Evolutionary conservation across 306 rosid species (phyloP).

Genomic region (Ormosia semicastrata): DNA sequence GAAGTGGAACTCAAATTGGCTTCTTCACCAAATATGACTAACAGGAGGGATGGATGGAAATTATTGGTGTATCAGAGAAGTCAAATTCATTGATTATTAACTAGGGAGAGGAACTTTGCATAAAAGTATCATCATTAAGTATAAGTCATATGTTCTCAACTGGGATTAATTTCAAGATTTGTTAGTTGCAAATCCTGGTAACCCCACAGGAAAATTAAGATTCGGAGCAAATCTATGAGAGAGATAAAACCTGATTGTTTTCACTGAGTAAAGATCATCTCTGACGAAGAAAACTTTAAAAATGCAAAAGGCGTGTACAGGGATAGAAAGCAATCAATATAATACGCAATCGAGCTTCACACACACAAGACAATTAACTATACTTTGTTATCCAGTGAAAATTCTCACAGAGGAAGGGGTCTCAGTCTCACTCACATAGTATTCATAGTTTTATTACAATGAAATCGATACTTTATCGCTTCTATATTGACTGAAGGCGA

Average conservation of each 20-base stretch:
- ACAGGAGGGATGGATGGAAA: conserved; percentile 1
- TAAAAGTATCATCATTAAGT: conserved; percentile 11
- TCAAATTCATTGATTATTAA: conserved; percentile 26
- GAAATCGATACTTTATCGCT: background rate
- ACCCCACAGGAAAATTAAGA: conserved; percentile 27
- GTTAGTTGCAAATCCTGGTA: background rate
- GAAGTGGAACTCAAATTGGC: conserved; percentile 39
- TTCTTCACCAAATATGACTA: conserved; percentile 16
- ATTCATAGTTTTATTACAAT: background rate
- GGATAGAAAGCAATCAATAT: conserved; percentile 21
- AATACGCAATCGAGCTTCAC: background rate
- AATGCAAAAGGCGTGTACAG: conserved; percentile 14
- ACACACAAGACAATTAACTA: conserved; percentile 19
- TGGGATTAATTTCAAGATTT: conserved; percentile 18
- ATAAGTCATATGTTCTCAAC: conserved; percentile 17
- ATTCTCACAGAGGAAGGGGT: background rate
- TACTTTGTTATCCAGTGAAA: background rate
- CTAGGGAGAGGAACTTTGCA: conserved; percentile 11
- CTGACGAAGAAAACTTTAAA: conserved; percentile 27
- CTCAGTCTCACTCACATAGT: background rate
- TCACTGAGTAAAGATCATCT: conserved; percentile 18
- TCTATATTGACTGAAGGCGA: background rate
- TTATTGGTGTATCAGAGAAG: conserved; percentile 31
- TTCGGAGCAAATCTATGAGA: conserved; percentile 32
- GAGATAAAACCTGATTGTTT: conserved; percentile 15